Evolutionary conservation across 371 early-diverging fungal genomes (phyloP), one percentile per base, ranked within the genome.

Genomic region (Mortierella polycephala): DNA sequence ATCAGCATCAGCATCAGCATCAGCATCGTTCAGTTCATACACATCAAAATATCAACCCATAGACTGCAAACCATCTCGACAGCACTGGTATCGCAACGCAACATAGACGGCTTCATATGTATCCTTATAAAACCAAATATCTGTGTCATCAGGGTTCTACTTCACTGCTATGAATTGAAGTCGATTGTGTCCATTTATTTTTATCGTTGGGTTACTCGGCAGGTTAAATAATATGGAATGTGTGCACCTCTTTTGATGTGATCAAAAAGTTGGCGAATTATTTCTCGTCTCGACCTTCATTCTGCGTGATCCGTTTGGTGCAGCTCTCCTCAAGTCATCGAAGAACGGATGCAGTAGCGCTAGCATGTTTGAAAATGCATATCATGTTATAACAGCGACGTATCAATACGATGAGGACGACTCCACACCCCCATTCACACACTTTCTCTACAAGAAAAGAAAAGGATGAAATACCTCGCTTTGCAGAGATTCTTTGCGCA

Each of bases 261-360:
- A 45, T 65, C 46, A 67, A 46, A 39, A 51, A 46, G 30, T 30
- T 30, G 30, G 30, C 30, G 30, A 30, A 4, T 4, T 4, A 30
- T n/a, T 39, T 10, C 47, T 59, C 52, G 60, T 60, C 18, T 59
- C 54, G 21, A 60, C 39, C 37, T 41, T 52, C 9, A 40, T 46
- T 4, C 46, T 53, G 39, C 2, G 49, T 13, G 46, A 13, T 11
- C 20, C 20, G 30, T 16, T 51, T 3, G 30, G 16, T 0, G 20
- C 12, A 9, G 39, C 5, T 11, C 18, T 21, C 14, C 40, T 56
- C 10, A 53, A 12, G 20, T 45, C 66, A 21, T 61, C 52, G 41
- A 95, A 93, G 80, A 91, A 94, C 23, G 86, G 88, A 61, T 91
- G 90, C 1, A 71, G 61, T 39, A 95, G 83, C 20, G 93, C 63